Base-by-base conservation (phyloP, 2,329 filamentous ascomycete genomes). In the Albifimbria verrucaria region DNA sequence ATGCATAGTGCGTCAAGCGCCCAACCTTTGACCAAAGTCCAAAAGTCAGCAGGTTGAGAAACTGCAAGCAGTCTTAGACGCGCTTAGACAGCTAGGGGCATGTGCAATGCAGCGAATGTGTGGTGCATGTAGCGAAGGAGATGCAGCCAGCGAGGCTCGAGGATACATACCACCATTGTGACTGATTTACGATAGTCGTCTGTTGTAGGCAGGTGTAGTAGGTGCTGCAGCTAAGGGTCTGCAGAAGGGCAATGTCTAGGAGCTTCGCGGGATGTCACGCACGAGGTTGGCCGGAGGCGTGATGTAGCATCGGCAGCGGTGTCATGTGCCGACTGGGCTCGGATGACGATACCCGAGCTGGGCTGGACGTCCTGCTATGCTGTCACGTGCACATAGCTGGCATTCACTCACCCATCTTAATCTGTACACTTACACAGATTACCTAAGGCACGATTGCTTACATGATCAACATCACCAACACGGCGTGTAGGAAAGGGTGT, bases 1-100 rank as follows among this genome's bases (percentile, higher is more conserved):
- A 93, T 67, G 92, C 90, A 78, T 95, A 96, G 78, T 97, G 93
- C 71, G 90, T 89, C 67, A 97, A 77, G 74, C 89, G 87, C 79
- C 92, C 93, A 75, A 97, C 81, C 93, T 97, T 87, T 76, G 77
- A 79, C 80, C 77, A 83, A 63, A 86, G 76, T 72, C 81, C 84
- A 75, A 88, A 80, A 71, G 82, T 85, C 78, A 86, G 83, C 73
- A 85, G 78, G 75, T 85, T 79, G 76, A 86, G 81, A 71, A 86
- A 73, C 80, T 85, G 72, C 68, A 54, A 64, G 55, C 61, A 66
- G 63, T 62, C 64, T 72, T 72, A 71, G 69, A 71, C 58, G 55
- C 55, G 56, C 57, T 51, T 39, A 39, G 32, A 39, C 32, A 39
- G 32, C 32, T 12, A 39, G 15, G n/a, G 32, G 32, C 32, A 12